These are phyloP conservation scores for Rhynchosporium graminicola DNA, from an alignment of 2,329 filamentous ascomycete genomes.

Conservation along the genomic window DNA sequence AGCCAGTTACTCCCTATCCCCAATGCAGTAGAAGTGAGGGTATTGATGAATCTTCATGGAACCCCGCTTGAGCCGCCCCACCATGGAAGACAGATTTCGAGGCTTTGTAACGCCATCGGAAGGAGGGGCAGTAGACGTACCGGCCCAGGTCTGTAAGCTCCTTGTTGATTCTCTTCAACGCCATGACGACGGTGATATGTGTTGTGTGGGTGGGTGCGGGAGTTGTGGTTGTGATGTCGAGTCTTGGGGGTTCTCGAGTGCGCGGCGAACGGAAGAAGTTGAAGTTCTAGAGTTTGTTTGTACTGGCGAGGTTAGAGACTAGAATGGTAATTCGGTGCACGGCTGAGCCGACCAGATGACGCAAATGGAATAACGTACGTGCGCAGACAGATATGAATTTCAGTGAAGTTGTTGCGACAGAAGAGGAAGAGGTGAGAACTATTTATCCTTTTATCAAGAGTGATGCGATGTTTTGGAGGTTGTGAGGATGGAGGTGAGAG, in stretches of 20 bases:
- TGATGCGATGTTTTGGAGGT: constrained; percentile 13
- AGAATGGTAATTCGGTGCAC: constrained; percentile 27
- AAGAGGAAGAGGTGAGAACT: neutral
- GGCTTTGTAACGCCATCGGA: constrained; percentile 25
- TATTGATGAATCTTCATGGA: constrained; percentile 40
- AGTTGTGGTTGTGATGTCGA: constrained; percentile 28
- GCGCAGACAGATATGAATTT: constrained; percentile 5
- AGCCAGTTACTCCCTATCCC: constrained; percentile 25
- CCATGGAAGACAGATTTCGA: constrained; percentile 31
- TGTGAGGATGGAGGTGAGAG: neutral
- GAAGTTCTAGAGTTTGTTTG: constrained; percentile 27
- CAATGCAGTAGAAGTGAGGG: constrained; percentile 26
- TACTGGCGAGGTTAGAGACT: constrained; percentile 34
- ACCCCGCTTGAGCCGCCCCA: constrained; percentile 39
- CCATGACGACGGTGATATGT: constrained; percentile 56
- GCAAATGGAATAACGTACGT: constrained; percentile 17
- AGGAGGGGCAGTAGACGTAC: constrained; percentile 53
- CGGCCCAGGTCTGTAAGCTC: constrained; percentile 87
- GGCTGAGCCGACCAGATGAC: constrained; percentile 29
- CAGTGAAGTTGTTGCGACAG: neutral
- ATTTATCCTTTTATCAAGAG: constrained; percentile 2
- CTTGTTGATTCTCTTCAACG: constrained; percentile 94
- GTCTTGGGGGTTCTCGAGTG: constrained; percentile 26
- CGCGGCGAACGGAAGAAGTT: constrained; percentile 31
- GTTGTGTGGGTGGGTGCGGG: constrained; percentile 28